Evolutionary conservation across 148 eudicot genomes (phyloP).

Genomic region (Fagopyrum tataricum): DNA sequence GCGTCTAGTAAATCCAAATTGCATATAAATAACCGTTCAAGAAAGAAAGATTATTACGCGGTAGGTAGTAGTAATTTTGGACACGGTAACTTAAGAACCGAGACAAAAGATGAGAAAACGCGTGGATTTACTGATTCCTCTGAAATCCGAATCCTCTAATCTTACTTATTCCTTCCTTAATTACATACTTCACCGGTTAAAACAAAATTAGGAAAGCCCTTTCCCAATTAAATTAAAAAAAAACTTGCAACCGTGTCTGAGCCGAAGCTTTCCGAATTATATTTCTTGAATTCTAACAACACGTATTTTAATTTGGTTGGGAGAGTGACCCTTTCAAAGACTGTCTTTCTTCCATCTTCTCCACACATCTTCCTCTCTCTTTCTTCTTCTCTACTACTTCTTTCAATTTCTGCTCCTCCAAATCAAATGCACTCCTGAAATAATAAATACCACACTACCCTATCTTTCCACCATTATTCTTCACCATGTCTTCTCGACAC

Average conservation of each 20-base stretch:
- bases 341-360: conserved; percentile 6
- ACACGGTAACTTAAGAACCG: background rate
- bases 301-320: conserved; percentile 1
- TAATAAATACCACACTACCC: background rate
- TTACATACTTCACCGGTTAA: background rate
- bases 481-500: background rate
- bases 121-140: conserved; percentile 4
- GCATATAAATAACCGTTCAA: too few relatives aligned
- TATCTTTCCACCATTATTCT: background rate
- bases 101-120: conserved; percentile 2
- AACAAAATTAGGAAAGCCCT: background rate
- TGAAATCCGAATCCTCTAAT: background rate
- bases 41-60: too few relatives aligned
- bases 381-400: background rate
- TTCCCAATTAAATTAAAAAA: background rate
- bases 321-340: background rate
- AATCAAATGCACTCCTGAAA: background rate
- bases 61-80: background rate
- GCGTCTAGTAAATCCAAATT: too few relatives aligned
- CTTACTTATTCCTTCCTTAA: background rate
- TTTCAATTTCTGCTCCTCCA: background rate
- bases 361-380: background rate
- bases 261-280: background rate
- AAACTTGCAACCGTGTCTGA: background rate
- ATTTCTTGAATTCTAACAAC: background rate